Evolutionary conservation across 2,329 filamentous ascomycete genomes (phyloP).

Genomic region (Chaetoscypha palmicola): DNA sequence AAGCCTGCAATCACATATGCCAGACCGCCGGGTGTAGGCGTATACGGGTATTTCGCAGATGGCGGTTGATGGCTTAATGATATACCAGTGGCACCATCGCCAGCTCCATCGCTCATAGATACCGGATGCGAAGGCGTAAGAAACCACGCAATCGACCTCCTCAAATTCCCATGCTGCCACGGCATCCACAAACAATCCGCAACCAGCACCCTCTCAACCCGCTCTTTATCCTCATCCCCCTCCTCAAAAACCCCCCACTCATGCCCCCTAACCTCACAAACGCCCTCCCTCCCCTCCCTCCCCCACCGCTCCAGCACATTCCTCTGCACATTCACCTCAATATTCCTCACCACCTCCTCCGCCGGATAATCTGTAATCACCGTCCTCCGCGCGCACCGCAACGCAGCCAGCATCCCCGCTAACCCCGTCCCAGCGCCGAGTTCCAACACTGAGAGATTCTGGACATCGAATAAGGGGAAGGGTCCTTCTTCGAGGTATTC

Average conservation of each 20-base stretch:
- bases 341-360: constrained; percentile 48
- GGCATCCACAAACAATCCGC: constrained; percentile 74
- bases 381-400: constrained; percentile 44
- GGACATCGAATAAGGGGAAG: constrained; percentile 14
- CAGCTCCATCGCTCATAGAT: neutral
- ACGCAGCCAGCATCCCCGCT: constrained; percentile 42
- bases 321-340: constrained; percentile 48
- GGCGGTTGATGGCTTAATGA: neutral
- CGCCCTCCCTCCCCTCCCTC: constrained; percentile 24
- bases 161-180: constrained; percentile 61
- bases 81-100: neutral
- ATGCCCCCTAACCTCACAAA: constrained; percentile 50
- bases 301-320: constrained; percentile 36
- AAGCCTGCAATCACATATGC: constrained; percentile 65
- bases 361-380: constrained; percentile 64
- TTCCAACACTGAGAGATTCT: constrained; percentile 44
- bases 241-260: constrained; percentile 50
- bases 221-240: constrained; percentile 27
- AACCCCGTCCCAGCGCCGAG: constrained; percentile 59
- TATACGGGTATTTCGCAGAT: neutral
- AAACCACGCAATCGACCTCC: constrained; percentile 55
- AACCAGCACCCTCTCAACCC: constrained; percentile 57
- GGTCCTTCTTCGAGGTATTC: constrained; percentile 44
- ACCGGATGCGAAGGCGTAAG: constrained; percentile 30
- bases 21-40: constrained; percentile 29